Conservation (phyloP, 192 early-diverging fungal genomes). For the Linnemannia schmuckeri region DNA sequence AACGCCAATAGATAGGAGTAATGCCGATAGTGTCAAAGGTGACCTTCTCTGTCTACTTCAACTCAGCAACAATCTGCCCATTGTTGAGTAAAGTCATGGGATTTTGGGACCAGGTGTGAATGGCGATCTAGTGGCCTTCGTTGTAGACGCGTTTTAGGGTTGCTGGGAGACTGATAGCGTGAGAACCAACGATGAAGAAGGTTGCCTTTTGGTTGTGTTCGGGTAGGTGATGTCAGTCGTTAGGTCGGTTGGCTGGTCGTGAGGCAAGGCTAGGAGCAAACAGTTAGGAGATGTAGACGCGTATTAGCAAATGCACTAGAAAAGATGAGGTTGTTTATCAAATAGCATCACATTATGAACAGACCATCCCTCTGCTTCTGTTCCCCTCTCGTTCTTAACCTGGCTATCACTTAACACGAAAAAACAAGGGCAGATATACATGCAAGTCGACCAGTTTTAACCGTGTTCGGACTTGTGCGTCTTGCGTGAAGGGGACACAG, state of each 20-base stretch:
- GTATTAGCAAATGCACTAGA: too few species aligned
- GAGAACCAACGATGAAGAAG: slow-evolving; percentile 62
- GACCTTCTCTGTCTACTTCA: slow-evolving; percentile 66
- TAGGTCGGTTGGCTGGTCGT: too few species aligned
- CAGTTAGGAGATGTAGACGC: too few species aligned
- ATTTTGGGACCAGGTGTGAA: slow-evolving; percentile 75
- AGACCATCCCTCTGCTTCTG: too few species aligned
- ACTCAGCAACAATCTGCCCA: slow-evolving; percentile 65
- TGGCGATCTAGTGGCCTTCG: slow-evolving; percentile 71
- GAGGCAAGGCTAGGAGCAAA: too few species aligned
- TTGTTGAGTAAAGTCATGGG: slow-evolving; percentile 62
- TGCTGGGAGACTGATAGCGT: slow-evolving; percentile 45
- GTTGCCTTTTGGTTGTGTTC: slow-evolving; percentile 47
- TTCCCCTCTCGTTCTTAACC: too few species aligned
- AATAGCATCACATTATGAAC: too few species aligned
- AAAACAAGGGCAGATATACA: too few species aligned
- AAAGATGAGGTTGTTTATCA: too few species aligned
- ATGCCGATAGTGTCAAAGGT: slow-evolving; percentile 63
- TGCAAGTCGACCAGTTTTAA: slow-evolving; percentile 45
- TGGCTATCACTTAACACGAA: too few species aligned
- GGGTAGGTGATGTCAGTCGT: background rate
- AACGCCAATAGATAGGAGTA: slow-evolving; percentile 66
- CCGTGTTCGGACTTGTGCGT: slow-evolving; percentile 55
- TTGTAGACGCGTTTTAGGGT: slow-evolving; percentile 49
- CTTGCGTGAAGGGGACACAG: slow-evolving; percentile 25